Evolutionary conservation across 495 filamentous ascomycete genomes (phyloP), one percentile per base, ranked within the genome.

Genomic region (Podospora fimiseda): DNA sequence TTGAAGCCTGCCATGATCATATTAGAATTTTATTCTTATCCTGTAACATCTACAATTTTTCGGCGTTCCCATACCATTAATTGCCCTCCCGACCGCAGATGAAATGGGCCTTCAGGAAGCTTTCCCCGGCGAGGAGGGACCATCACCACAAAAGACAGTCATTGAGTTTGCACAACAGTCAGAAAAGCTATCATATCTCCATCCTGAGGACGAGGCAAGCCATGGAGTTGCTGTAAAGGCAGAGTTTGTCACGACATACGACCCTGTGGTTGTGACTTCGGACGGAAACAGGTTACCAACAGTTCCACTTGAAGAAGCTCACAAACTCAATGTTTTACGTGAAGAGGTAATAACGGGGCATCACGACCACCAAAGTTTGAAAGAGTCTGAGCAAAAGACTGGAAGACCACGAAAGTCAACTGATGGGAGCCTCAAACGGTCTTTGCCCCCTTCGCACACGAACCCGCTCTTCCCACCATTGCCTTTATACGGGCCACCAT

Each of bases 401-500:
- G n/a, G n/a, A n/a, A n/a, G n/a, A n/a, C n/a, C n/a, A n/a, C 18
- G n/a, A 16, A 62, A 55, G 24, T 57, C 69, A 21, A 53, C 60
- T 1, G 65, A 69, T 14, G 68, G 64, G 6, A 73, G 68, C 9
- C 57, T 78, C 4, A 61, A 60, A 43, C 65, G 54, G 52, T 51
- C 70, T n/a, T 75, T 75, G 61, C 82, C 83, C 0, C 79, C 84
- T 1, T 78, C 81, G 3, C 73, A 79, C 60, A 89, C 84, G 6
- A 84, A 95, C 61, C 90, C 91, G 7, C 69, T 96, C 1, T 97
- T 97, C 60, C 92, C 92, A 9, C 87, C 89, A 8, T 67, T 97
- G 13, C 91, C 91, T 0, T 70, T 88, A 2, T 96, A 96, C 56
- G 87, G 86, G 0, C 84, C 90, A 0, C 84, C 90, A 0, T 82